Evolutionary conservation across 2,329 filamentous ascomycete species (phyloP), one percentile per base, ranked within the genome.

Genomic region (Neopestalotiopsis sp.): DNA sequence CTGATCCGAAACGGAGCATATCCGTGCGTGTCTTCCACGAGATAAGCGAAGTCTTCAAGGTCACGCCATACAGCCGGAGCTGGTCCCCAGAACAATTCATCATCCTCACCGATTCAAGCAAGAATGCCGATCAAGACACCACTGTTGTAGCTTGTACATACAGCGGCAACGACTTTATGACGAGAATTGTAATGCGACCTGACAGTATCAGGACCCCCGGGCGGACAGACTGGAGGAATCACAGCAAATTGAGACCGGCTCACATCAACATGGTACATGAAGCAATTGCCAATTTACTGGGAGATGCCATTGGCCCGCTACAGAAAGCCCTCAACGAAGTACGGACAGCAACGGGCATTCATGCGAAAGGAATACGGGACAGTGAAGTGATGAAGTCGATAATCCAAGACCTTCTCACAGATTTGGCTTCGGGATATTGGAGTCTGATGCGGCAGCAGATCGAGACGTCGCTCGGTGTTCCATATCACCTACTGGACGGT

Each of bases 351-450:
- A 13, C 13, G 57, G 17, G 45, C 5, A 3, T 12, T 20, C 57
- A 14, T 12, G 57, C 24, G 30, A 17, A 34, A 30, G 10, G 20
- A 59, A 28, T 14, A 24, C 28, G 12, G 24, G 24, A 59, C 57
- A 59, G 3, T 28, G 9, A 6, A 20, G 10, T 56, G 49, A 28
- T 17, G n/a, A 20, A 24, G 49, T n/a, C 34, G 20, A 32, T 58
- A 17, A n/a, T 57, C 30, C 34, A 66, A 24, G 63, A 58, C 30
- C 14, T 38, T 10, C 40, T 66, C 12, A 40, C 45, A 24, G 63
- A 66, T 28, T 24, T 66, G 45, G 45, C 63, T 4, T 30, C 56
- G 32, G 63, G 42, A 28, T 66, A 66, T 17, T 66, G 63, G 63
- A 66, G 42, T 49, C 40, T 66, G 34, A 38, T 66, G 49, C 63